Evolutionary conservation across 768 basidiomycete species (phyloP), one percentile per base, ranked within the genome.

Genomic region (Rhodocollybia butyracea): DNA sequence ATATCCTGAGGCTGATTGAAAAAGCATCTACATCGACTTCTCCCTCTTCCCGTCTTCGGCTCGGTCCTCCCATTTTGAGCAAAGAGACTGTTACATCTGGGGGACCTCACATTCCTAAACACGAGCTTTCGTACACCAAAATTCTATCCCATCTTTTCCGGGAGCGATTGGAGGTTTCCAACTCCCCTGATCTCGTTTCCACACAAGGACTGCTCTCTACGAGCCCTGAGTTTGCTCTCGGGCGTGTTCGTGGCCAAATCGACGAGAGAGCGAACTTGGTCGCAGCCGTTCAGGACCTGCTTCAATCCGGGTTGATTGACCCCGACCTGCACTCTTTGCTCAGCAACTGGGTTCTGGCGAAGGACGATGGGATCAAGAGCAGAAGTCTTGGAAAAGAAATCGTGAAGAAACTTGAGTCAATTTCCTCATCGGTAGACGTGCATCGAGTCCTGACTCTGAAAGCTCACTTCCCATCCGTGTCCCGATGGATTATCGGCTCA

Each of bases 401-500:
- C 46, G 70, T 81, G 32, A 60, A 74, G 22, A 68, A 67, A 24
- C 75, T 90, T 12, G 73, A 81, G 60, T 72, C 73, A 17, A 57
- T 75, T 1, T 60, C 73, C 17, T 57, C 68, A 7, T 74, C 78
- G 56, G 68, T 78, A 4, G 70, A 78, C 8, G 82, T 80, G 4
- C 71, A 82, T 38, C 77, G 77, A 27, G 78, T 91, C 42, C 77
- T 92, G 34, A 64, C 78, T 15, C 73, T 89, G 11, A 78, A 78
- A 38, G 70, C 81, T 19, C 81, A 86, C 61, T 83, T 97, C 61
- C 73, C 82, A 39, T 74, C 84, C 7, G 76, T 76, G 34, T 94
- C 91, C 6, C 80, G 91, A 56, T 99, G 97, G 97, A 98, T 99
- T 70, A 89, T 99, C 62, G 94, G 96, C 19, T 98, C 95, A 19